These are phyloP conservation scores for Oryza meyeriana DNA, from an alignment of 176 grass and related monocot species.

Conservation along the genomic window DNA sequence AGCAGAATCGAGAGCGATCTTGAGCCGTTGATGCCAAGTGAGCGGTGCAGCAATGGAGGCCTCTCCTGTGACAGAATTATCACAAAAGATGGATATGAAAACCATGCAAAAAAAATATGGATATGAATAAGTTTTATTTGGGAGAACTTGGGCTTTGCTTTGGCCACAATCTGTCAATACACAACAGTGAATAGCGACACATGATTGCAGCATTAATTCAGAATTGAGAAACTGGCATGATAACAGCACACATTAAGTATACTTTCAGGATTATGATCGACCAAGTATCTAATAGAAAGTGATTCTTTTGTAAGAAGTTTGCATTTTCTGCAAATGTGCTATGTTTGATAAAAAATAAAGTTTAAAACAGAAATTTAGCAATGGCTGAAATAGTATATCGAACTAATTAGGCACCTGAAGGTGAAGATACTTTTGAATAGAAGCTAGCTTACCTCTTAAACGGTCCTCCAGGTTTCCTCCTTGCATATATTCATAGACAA, in stretches of 20 bases:
- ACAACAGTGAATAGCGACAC: background rate
- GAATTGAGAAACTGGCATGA: background rate
- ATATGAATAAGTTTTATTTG: too few relatives aligned
- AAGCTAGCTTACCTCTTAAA: conserved; percentile 31
- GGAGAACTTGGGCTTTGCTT: too few relatives aligned
- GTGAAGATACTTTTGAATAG: too few relatives aligned
- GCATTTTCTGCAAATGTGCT: background rate
- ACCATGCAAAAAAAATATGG: background rate
- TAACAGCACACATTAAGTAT: background rate
- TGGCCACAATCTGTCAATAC: background rate
- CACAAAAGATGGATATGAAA: background rate
- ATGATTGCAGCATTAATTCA: background rate
- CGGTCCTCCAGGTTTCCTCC: conserved; percentile 36
- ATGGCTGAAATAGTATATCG: background rate
- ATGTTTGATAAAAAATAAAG: too few relatives aligned
- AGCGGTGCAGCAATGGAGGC: conserved; percentile 11
- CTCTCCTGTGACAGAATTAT: conserved; percentile 20
- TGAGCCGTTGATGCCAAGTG: conserved; percentile 52
- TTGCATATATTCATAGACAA: conserved; percentile 61
- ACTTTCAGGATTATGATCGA: background rate
- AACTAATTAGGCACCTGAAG: background rate
- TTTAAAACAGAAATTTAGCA: background rate
- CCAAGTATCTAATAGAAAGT: background rate
- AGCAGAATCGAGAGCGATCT: conserved; percentile 51
- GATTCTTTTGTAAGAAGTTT: background rate